phyloP scores from a whole-genome alignment of 352 stramenopile species.

The Thalassiosira livingstoniorum region DNA sequence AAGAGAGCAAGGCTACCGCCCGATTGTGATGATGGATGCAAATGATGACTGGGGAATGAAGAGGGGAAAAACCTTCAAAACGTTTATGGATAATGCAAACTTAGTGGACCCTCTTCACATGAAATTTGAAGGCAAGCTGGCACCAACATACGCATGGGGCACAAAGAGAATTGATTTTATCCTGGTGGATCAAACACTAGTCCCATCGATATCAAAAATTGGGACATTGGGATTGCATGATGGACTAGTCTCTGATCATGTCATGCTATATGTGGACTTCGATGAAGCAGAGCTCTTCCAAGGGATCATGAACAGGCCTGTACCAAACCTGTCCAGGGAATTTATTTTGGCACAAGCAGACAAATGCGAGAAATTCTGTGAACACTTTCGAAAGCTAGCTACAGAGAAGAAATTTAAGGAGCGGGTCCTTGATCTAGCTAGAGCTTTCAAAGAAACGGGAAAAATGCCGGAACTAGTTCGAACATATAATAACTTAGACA shows the following conservation, averaged over 20 bases:
- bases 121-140: background rate
- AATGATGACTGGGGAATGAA: too few species aligned
- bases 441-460: background rate
- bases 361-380: slow-evolving; percentile 27
- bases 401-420: slow-evolving; percentile 4
- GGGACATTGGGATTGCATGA: slow-evolving; percentile 22
- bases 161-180: slow-evolving; percentile 26
- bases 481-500: slow-evolving; percentile 2
- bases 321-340: background rate
- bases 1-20: background rate
- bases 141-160: background rate
- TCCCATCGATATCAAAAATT: slow-evolving; percentile 3
- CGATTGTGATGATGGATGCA: slow-evolving; percentile 4
- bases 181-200: background rate
- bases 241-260: slow-evolving; percentile 18
- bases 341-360: slow-evolving; percentile 32
- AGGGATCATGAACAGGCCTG: slow-evolving; percentile 24
- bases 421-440: background rate
- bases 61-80: background rate
- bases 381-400: background rate
- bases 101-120: background rate
- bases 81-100: slow-evolving; percentile 1
- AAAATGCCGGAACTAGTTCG: background rate
- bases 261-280: slow-evolving; percentile 39
- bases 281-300: slow-evolving; percentile 19